These are phyloP conservation scores for Cynara cardunculus DNA, from an alignment of 129 eudicot species.

Conservation along the genomic window DNA sequence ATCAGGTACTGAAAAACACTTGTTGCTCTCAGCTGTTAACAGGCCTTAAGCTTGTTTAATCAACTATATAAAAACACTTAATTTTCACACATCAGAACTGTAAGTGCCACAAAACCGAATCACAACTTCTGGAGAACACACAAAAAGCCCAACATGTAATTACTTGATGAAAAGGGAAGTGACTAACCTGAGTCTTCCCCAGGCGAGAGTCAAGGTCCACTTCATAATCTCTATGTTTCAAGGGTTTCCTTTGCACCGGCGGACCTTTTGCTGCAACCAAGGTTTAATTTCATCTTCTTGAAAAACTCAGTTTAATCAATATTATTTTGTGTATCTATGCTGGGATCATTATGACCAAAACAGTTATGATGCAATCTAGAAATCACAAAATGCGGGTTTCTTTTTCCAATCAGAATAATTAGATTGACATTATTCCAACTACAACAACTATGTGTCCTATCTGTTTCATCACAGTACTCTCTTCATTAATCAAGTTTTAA, in stretches of 20 bases:
- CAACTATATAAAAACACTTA: background rate
- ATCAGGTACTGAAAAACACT: background rate
- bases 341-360: background rate
- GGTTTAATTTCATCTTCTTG: background rate
- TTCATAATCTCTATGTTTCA: constrained; percentile 94
- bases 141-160: background rate
- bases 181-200: constrained; percentile 94
- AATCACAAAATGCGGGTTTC: background rate
- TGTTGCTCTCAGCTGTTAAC: background rate
- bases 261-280: constrained; percentile 84
- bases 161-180: background rate
- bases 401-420: background rate
- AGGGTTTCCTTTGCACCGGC: constrained; percentile 87
- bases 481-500: background rate
- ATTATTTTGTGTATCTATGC: background rate
- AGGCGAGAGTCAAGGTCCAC: constrained; percentile 94
- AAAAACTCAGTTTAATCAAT: background rate
- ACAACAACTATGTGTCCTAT: background rate
- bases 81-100: background rate
- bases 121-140: background rate
- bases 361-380: background rate
- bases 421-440: background rate
- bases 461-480: background rate
- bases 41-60: background rate
- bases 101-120: background rate